phyloP scores from a whole-genome alignment of 1,284 basidiomycete genomes.

The Ustilago trichophora region DNA sequence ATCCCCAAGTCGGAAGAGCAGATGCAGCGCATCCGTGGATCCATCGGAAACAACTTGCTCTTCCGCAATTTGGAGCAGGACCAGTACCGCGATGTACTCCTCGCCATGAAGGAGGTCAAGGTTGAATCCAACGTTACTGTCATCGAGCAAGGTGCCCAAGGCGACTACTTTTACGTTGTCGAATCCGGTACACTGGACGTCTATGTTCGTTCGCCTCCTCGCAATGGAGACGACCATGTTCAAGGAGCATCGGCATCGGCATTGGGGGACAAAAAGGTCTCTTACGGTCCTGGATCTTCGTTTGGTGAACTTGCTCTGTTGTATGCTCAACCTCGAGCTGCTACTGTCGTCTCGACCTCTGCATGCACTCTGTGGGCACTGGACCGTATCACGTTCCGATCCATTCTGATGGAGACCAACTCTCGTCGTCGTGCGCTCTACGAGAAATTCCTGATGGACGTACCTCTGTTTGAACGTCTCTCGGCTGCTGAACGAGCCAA shows the following conservation, averaged over 20 bases:
- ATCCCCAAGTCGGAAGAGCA: slow-evolving; percentile 83
- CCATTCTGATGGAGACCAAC: slow-evolving; percentile 76
- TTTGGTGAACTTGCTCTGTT: slow-evolving; percentile 98
- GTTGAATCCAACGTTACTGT: slow-evolving; percentile 81
- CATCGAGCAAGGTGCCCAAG: slow-evolving; percentile 94
- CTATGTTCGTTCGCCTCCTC: slow-evolving; percentile 72
- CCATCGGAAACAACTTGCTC: slow-evolving; percentile 88
- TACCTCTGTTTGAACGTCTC: slow-evolving; percentile 85
- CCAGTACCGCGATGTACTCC: slow-evolving; percentile 88
- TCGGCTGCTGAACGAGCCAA: slow-evolving; percentile 90
- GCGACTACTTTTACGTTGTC: slow-evolving; percentile 97
- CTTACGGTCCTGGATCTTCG: slow-evolving; percentile 83
- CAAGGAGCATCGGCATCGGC: slow-evolving; percentile 39
- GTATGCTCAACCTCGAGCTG: slow-evolving; percentile 95
- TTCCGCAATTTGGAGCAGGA: slow-evolving; percentile 97
- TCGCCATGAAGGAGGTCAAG: slow-evolving; percentile 91
- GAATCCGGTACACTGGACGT: slow-evolving; percentile 88
- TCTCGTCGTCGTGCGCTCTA: slow-evolving; percentile 86
- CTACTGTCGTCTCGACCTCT: slow-evolving; percentile 86
- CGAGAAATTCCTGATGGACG: slow-evolving; percentile 91
- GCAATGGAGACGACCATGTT: slow-evolving; percentile 36
- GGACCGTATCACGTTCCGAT: slow-evolving; percentile 96
- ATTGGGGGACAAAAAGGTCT: slow-evolving; percentile 69
- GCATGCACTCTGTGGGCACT: slow-evolving; percentile 88
- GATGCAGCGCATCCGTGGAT: slow-evolving; percentile 82